Evolutionary conservation across 2,329 filamentous ascomycete genomes (phyloP), one percentile per base, ranked within the genome.

Genomic region (Raffaelea ambrosiae): DNA sequence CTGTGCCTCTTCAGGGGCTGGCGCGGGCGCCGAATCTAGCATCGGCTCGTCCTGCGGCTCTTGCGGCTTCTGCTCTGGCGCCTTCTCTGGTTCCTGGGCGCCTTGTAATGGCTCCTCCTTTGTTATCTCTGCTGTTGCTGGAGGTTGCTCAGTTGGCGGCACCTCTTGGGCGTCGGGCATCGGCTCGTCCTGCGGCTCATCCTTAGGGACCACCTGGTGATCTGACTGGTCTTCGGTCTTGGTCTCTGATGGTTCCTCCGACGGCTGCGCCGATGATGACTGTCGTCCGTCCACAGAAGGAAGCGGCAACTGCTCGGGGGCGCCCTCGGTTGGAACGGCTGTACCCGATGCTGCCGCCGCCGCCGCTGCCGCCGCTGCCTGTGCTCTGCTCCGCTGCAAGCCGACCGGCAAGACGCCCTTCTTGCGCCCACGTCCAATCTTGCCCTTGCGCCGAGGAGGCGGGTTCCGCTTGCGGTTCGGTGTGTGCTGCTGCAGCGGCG

Each of bases 361-460:
- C 0, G 49, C 51, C 1, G 53, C 50, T 0, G 53, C 46, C 2
- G 44, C 44, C 4, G 48, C 48, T 8, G 43, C 43, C 18, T 19
- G 49, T 46, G 7, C 47, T 3, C 48, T 40, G 39, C 48, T 51
- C 7, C 50, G 43, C 41, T 53, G 53, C 23, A 55, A 41, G 9
- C 53, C 53, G 1, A 48, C 31, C 3, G 67, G 66, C 56, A 70
- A 61, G 62, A 83, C 88, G 66, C 83, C 86, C 76, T 86, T 90
- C 73, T 84, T 91, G 53, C 88, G 79, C 8, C 88, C 88, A 33
- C 86, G 81, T 0, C 87, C 73, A 5, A 49, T 29, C 63, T 86
- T 90, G 43, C 77, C 73, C 71, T 91, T 95, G 63, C 87, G 83
- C 63, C 88, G 89, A 0, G 86, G 86, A 1, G 86, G 84, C 23